Base-by-base conservation (phyloP, 148 eudicot species). In the Vaccinium vitisidaea region DNA sequence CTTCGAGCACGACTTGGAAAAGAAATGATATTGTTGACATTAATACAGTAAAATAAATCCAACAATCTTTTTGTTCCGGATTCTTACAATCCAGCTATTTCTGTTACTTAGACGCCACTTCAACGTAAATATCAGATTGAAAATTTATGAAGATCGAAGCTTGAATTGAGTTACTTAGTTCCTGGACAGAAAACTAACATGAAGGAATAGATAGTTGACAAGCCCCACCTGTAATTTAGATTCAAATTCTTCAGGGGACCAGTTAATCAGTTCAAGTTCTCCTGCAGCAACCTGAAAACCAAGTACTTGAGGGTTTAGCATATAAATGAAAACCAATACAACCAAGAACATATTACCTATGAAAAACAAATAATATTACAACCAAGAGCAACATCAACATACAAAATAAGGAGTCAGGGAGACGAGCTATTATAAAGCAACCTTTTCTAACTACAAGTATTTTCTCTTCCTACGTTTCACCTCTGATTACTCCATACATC, bases 231-330 rank as follows among this genome's bases (percentile, higher is more conserved):
- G 98, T 85, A 97, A 84, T 90, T 97, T 97, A 85, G 96, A 88
- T 88, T 97, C 98, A 79, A 97, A 94, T 84, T 97, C 99, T 86
- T 93, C 95, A 11, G 99, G 98, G 71, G 98, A 90, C 95, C 97
- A 94, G 83, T 92, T 91, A 86, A 89, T 90, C 80, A 95, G 87
- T 85, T 97, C 99, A 77, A 95, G 93, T 89, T 97, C 99, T 83
- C 99, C 99, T 59, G 99, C 99, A 90, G 92, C 94, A 87, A 97
- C 98, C 99, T 97, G 93, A 82, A 84, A 18, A 67, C 81, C 79
- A 82, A 76, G 84, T 69, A 25, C 15, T 70, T 50, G 46, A 59
- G 80, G 12, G 75, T 84, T 88, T 80, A 82, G 80, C 78, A 75
- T 6, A 39, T 53, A 30, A 36, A 81, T 9, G 69, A 52, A 48